Conservation (phyloP, 2,329 filamentous ascomycete genomes). For the Curvularia lunata region DNA sequence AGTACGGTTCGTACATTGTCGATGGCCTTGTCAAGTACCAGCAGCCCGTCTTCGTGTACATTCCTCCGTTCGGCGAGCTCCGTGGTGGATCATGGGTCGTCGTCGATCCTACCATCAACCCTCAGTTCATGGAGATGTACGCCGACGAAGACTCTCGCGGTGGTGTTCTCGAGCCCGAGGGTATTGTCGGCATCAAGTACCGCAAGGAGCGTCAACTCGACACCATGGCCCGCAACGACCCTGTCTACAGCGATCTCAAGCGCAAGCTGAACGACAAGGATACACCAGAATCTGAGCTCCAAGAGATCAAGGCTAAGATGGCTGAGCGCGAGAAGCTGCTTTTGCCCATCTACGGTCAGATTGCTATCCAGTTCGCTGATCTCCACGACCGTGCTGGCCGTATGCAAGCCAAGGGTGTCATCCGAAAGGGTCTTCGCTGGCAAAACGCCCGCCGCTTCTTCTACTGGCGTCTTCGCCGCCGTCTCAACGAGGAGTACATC, state of each 20-base stretch:
- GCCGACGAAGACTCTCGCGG: conserved; percentile 93
- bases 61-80: conserved; percentile 93
- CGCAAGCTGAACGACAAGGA: conserved; percentile 73
- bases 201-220: conserved; percentile 95
- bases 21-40: conserved; percentile 98
- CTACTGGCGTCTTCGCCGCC: conserved; percentile 98
- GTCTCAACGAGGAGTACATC: conserved; percentile 96
- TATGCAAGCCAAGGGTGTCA: conserved; percentile 97
- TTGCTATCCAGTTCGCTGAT: conserved; percentile 96
- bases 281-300: conserved; percentile 75
- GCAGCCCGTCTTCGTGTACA: conserved; percentile 99
- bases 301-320: conserved; percentile 83
- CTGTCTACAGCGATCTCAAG: conserved; percentile 81
- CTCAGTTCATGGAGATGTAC: conserved; percentile 98
- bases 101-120: conserved; percentile 97
- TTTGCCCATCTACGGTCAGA: conserved; percentile 90
- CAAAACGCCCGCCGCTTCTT: conserved; percentile 92
- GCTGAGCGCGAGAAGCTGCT: conserved; percentile 83
- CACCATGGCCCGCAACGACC: conserved; percentile 94
- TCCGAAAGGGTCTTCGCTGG: conserved; percentile 85
- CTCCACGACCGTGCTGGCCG: conserved; percentile 95
- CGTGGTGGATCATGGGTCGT: conserved; percentile 99
- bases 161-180: conserved; percentile 96
- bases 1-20: conserved; percentile 99
- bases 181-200: conserved; percentile 99